phyloP scores from a whole-genome alignment of 768 basidiomycete genomes.

The Sarcodon aspratus region DNA sequence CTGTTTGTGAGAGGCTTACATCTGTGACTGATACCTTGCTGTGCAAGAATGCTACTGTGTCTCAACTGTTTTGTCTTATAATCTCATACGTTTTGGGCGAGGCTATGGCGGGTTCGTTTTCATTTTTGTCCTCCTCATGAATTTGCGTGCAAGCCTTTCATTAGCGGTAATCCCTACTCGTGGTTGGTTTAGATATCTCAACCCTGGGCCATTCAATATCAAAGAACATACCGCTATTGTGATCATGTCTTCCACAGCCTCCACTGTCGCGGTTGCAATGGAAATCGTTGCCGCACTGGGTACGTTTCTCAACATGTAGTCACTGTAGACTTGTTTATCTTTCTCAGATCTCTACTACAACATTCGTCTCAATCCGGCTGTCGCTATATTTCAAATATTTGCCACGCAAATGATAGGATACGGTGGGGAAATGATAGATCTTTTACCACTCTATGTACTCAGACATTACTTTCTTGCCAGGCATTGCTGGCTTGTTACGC shows the following conservation, averaged over 20 bases:
- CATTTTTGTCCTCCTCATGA: constrained; percentile 7
- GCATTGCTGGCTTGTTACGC: constrained; percentile 18
- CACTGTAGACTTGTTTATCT: background rate
- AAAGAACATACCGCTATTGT: constrained; percentile 56
- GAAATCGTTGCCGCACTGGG: constrained; percentile 49
- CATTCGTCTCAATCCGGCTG: constrained; percentile 32
- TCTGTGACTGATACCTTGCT: constrained; percentile 24
- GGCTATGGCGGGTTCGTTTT: constrained; percentile 32
- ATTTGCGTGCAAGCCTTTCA: constrained; percentile 11
- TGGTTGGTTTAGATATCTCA: constrained; percentile 43
- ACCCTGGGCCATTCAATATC: constrained; percentile 53
- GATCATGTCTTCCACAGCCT: constrained; percentile 49
- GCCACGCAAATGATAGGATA: constrained; percentile 30
- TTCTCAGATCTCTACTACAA: constrained; percentile 38
- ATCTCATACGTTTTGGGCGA: constrained; percentile 44
- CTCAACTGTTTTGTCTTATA: constrained; percentile 43
- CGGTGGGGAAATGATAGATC: constrained; percentile 18
- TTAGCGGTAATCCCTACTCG: constrained; percentile 28
- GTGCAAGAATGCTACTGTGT: constrained; percentile 36
- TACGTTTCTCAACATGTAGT: constrained; percentile 10
- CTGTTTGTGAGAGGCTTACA: background rate
- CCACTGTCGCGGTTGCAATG: constrained; percentile 44
- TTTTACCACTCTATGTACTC: background rate
- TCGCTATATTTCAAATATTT: constrained; percentile 46
- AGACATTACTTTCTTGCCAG: background rate